Evolutionary conservation across 139 green algal genomes (phyloP).

Genomic region (Haematococcus lacustris): DNA sequence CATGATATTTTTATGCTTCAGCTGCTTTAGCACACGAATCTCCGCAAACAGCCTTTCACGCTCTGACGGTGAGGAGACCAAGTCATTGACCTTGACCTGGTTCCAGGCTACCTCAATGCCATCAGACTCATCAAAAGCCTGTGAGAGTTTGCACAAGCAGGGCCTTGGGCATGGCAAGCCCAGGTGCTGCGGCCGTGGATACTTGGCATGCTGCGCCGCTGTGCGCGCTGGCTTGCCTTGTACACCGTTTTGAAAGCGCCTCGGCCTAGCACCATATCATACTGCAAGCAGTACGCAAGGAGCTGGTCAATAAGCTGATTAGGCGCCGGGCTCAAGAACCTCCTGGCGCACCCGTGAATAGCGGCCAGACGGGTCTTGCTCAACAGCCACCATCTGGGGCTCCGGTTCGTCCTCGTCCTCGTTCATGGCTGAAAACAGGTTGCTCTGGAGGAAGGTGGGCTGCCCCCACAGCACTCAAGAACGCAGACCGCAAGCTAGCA

Average conservation of each 20-base stretch:
- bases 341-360: no score
- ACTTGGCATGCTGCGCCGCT: no score
- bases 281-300: conserved; percentile 30
- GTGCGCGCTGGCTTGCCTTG: conserved; percentile 46
- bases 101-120: conserved; percentile 89
- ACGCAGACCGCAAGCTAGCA: no score
- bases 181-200: no score
- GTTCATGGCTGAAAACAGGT: no score
- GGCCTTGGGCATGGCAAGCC: background rate
- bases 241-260: conserved; percentile 98
- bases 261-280: conserved; percentile 76
- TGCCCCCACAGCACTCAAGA: no score
- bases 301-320: no score
- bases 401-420: no score
- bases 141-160: background rate
- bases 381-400: no score
- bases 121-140: conserved; percentile 28
- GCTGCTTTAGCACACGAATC: conserved; percentile 91
- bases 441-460: no score
- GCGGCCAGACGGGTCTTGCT: no score
- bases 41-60: conserved; percentile 86
- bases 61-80: conserved; percentile 47
- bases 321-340: no score
- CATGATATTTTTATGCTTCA: conserved; percentile 92
- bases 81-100: conserved; percentile 74